Evolutionary conservation across 192 early-diverging fungal genomes (phyloP).

Genomic region (Backusella sp.): DNA sequence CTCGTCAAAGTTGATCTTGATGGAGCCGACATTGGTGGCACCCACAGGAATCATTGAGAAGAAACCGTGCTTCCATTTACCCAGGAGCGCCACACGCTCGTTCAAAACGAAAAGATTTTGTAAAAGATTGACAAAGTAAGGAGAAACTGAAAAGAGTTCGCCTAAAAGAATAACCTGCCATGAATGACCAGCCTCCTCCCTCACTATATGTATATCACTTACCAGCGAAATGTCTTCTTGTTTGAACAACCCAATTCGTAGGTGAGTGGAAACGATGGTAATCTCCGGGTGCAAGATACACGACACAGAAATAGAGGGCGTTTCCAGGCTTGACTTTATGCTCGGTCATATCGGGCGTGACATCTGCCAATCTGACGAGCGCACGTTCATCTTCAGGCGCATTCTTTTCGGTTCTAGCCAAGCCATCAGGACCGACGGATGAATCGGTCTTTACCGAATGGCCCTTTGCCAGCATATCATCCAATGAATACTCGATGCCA

Average conservation of each 20-base stretch:
- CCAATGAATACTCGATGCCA: constrained; percentile 80
- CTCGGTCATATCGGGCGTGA: constrained; percentile 16
- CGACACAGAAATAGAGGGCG: constrained; percentile 83
- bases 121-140: constrained; percentile 81
- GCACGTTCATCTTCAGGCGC: constrained; percentile 20
- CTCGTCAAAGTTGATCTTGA: constrained; percentile 92
- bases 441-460: constrained; percentile 34
- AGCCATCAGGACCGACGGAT: constrained; percentile 40
- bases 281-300: constrained; percentile 97
- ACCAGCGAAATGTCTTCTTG: constrained; percentile 89
- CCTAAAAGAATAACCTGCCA: constrained; percentile 41
- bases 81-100: constrained; percentile 92
- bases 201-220: too few species aligned
- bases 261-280: constrained; percentile 99
- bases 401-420: constrained; percentile 30
- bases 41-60: constrained; percentile 97
- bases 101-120: constrained; percentile 94
- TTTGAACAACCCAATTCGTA: constrained; percentile 88
- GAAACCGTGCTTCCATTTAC: constrained; percentile 91
- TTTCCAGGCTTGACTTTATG: constrained; percentile 62
- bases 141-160: constrained; percentile 95
- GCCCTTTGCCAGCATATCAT: constrained; percentile 60
- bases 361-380: constrained; percentile 19
- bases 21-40: constrained; percentile 97
- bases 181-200: too few species aligned